A percentile compares a stretch with the other conserved stretches of the same genome.
Conservation (phyloP, 345 rosid genomes). For the Brassica juncea region DNA sequence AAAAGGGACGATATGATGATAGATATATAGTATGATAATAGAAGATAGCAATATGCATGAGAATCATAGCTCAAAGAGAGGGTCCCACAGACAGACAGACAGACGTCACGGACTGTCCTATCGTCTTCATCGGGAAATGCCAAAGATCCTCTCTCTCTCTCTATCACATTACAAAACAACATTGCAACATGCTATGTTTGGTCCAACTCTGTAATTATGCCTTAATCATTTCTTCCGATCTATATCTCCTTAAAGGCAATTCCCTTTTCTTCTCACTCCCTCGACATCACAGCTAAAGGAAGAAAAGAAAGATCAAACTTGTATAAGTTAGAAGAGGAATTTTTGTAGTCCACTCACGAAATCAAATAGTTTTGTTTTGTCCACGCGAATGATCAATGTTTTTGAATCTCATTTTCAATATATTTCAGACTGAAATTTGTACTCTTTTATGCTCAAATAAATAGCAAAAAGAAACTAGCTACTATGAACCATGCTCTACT, state of each 20-base stretch:
- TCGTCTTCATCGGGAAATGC: conserved; percentile 50
- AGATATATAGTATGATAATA: neutral
- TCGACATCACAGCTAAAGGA: conserved; percentile 20
- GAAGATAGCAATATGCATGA: conserved; percentile 36
- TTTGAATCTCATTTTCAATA: neutral
- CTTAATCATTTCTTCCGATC: conserved; percentile 56
- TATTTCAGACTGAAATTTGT: neutral
- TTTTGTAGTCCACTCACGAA: conserved; percentile 19
- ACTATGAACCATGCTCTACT: neutral
- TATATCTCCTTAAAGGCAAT: conserved; percentile 44
- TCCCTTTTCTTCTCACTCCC: conserved; percentile 35
- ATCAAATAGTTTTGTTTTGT: neutral
- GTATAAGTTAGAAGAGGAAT: neutral
- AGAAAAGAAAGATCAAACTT: neutral
- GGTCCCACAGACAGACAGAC: conserved; percentile 48
- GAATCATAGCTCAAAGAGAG: conserved; percentile 35
- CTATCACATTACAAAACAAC: conserved; percentile 24
- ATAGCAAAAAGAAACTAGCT: neutral
- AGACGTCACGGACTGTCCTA: conserved; percentile 75
- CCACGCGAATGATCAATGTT: neutral
- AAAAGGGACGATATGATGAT: neutral
- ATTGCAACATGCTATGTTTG: conserved; percentile 46
- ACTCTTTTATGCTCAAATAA: neutral
- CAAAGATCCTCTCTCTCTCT: conserved; percentile 38
- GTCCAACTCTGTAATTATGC: conserved; percentile 51